A percentile compares a stretch with the other conserved stretches of the same genome.
These are phyloP conservation scores for Parathielavia appendiculata DNA, from an alignment of 495 filamentous ascomycete genomes.

Conservation along the genomic window DNA sequence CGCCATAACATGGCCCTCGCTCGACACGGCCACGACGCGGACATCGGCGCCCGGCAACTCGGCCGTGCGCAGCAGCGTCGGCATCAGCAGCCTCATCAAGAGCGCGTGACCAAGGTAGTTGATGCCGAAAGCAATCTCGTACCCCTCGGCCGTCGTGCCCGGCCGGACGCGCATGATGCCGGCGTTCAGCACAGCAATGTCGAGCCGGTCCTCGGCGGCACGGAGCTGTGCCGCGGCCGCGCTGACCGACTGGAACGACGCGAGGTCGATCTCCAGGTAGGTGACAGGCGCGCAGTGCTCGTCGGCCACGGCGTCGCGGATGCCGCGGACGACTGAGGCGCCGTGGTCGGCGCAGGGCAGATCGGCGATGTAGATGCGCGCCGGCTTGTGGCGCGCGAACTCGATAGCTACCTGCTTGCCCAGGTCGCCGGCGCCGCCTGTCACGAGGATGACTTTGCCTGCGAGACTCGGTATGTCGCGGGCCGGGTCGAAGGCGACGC, in stretches of 20 bases:
- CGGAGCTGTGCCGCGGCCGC: background rate
- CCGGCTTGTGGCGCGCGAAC: background rate
- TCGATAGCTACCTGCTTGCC: background rate
- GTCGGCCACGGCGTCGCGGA: background rate
- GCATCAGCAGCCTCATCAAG: background rate
- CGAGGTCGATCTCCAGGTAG: background rate
- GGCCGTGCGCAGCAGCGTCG: background rate
- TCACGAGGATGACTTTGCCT: background rate
- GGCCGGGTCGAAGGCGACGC: background rate
- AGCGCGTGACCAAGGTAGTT: background rate
- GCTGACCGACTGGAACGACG: background rate
- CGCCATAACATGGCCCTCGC: background rate
- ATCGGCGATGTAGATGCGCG: background rate
- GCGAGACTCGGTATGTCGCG: background rate
- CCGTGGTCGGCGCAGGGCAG: background rate
- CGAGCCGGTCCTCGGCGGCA: background rate
- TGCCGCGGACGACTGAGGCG: background rate
- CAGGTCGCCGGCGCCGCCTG: background rate
- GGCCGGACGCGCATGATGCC: background rate
- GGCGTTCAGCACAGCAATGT: background rate
- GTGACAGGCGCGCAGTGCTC: background rate
- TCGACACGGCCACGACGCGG: background rate
- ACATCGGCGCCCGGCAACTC: background rate
- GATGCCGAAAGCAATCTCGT: slow-evolving; percentile 1
- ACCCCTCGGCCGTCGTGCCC: background rate